phyloP scores from a whole-genome alignment of 1,139 yeast genomes.

The Hanseniaspora gamundiae region DNA sequence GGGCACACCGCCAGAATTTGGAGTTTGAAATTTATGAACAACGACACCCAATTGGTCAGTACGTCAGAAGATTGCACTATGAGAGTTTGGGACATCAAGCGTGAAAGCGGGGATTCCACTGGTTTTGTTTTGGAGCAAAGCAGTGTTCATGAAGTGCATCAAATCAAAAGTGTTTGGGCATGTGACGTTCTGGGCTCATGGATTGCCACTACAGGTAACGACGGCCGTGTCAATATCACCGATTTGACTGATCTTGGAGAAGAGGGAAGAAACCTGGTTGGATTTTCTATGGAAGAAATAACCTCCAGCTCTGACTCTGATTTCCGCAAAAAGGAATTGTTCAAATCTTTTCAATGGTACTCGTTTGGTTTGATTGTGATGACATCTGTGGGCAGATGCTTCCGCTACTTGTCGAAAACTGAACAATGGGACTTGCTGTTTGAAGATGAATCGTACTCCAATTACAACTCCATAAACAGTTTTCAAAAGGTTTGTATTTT shows the following conservation, averaged over 20 bases:
- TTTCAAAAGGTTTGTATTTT: constrained; percentile 33
- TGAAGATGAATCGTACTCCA: constrained; percentile 28
- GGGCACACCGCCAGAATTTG: constrained; percentile 94
- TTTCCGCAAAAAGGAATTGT: constrained; percentile 35
- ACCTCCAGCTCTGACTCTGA: constrained; percentile 17
- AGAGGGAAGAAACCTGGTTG: constrained; percentile 13
- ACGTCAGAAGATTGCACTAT: constrained; percentile 85
- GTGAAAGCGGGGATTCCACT: constrained; percentile 17
- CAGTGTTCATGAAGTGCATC: constrained; percentile 51
- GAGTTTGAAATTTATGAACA: constrained; percentile 53
- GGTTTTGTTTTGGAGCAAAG: constrained; percentile 29
- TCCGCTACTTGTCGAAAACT: constrained; percentile 24
- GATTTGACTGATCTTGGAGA: constrained; percentile 31
- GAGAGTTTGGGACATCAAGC: constrained; percentile 52
- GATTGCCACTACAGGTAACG: constrained; percentile 78
- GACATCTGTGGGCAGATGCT: constrained; percentile 51
- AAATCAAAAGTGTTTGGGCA: constrained; percentile 84
- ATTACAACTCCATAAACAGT: constrained; percentile 42
- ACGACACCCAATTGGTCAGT: constrained; percentile 35
- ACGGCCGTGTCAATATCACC: constrained; percentile 62
- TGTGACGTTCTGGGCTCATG: constrained; percentile 43
- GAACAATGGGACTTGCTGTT: constrained; percentile 26
- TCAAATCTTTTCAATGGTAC: constrained; percentile 48
- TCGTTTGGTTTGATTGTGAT: constrained; percentile 36
- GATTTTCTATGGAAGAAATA: constrained; percentile 28